These are phyloP conservation scores for Trichoderma atroviride DNA, from an alignment of 2,329 filamentous ascomycete genomes.

Conservation along the genomic window DNA sequence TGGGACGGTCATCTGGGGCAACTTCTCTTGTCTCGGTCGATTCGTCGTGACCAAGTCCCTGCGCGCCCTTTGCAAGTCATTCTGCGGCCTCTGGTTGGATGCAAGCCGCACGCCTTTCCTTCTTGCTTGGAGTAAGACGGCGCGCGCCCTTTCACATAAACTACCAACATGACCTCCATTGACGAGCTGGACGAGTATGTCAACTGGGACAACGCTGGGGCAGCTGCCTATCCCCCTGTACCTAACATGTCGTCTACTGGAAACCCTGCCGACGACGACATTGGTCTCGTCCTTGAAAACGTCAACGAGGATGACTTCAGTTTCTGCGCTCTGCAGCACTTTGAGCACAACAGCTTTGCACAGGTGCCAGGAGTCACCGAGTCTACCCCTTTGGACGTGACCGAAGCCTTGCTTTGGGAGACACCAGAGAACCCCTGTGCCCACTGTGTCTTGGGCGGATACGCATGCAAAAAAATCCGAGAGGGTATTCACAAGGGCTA, in stretches of 20 bases:
- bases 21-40: neutral
- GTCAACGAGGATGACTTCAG: constrained; percentile 62
- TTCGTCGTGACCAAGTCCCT: constrained; percentile 3
- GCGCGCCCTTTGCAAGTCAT: constrained; percentile 25
- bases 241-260: constrained; percentile 43
- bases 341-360: constrained; percentile 42
- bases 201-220: constrained; percentile 59
- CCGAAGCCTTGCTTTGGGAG: constrained; percentile 40
- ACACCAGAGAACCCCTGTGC: constrained; percentile 53
- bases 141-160: constrained; percentile 30
- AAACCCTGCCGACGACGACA: constrained; percentile 41
- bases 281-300: constrained; percentile 59
- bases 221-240: constrained; percentile 41
- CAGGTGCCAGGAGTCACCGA: neutral
- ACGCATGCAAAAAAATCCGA: constrained; percentile 62
- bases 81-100: constrained; percentile 23
- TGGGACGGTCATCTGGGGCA: constrained; percentile 17
- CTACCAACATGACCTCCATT: constrained; percentile 41
- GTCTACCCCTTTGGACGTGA: neutral
- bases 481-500: constrained; percentile 63
- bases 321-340: constrained; percentile 62
- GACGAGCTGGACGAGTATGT: constrained; percentile 66
- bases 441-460: constrained; percentile 55
- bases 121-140: constrained; percentile 15
- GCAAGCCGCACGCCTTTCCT: constrained; percentile 19